Evolutionary conservation across 2,329 filamentous ascomycete genomes (phyloP).

Genomic region (Botryotinia narcissicola): DNA sequence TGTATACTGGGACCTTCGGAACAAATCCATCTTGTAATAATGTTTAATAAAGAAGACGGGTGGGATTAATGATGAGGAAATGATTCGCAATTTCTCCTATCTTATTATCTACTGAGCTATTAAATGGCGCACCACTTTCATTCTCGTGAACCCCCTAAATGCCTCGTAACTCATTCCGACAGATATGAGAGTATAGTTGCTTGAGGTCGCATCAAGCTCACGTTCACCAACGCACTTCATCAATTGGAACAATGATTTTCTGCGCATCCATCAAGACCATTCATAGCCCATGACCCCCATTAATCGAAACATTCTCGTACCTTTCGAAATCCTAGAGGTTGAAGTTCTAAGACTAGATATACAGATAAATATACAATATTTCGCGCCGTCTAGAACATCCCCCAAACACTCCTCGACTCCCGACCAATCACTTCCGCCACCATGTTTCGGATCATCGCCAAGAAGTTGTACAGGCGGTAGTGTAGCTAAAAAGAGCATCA

Average conservation of each 20-base stretch:
- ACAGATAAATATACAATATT: background rate
- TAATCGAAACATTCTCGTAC: background rate
- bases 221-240: background rate
- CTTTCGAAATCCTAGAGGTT: background rate
- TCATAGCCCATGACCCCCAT: background rate
- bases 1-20: background rate
- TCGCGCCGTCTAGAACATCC: background rate
- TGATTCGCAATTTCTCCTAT: background rate
- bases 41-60: background rate
- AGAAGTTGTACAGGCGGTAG: background rate
- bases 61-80: background rate
- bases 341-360: background rate
- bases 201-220: background rate
- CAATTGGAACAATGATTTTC: background rate
- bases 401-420: background rate
- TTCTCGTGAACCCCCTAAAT: background rate
- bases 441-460: constrained; percentile 6
- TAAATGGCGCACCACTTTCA: background rate
- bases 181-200: background rate
- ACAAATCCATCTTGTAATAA: background rate
- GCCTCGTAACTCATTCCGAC: background rate
- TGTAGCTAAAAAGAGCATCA: background rate
- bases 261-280: background rate
- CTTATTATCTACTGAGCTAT: background rate
- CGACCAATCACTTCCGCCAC: constrained; percentile 6